A percentile compares a stretch with the other conserved stretches of the same genome.
phyloP scores from a whole-genome alignment of 179 eudicot genomes.

The Pouteria campechiana region DNA sequence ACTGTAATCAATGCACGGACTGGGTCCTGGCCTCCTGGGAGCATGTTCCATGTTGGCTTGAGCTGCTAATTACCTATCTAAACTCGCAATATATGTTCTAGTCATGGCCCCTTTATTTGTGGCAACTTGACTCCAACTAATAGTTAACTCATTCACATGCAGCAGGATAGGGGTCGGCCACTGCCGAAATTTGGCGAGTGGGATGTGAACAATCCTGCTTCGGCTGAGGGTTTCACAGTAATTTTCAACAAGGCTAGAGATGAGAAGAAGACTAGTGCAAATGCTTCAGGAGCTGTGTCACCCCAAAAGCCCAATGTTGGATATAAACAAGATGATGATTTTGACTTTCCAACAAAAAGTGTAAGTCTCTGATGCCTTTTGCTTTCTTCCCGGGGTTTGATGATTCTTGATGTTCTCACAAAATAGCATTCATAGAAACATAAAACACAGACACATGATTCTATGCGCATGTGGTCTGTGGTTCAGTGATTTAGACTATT shows the following conservation, averaged over 20 bases:
- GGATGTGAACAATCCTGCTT: slow-evolving; percentile 94
- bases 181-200: slow-evolving; percentile 95
- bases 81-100: too few relatives aligned
- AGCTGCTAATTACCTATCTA: too few relatives aligned
- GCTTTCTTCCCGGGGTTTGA: not conserved
- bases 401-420: not conserved
- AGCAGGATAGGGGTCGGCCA: slow-evolving; percentile 78
- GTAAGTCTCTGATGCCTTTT: not conserved
- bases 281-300: not conserved
- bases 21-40: too few relatives aligned
- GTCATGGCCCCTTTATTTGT: too few relatives aligned
- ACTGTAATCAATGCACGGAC: too few relatives aligned
- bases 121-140: not conserved
- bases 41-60: too few relatives aligned
- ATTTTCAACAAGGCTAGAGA: slow-evolving; percentile 87
- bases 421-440: too few relatives aligned
- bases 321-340: not conserved
- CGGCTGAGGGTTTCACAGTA: slow-evolving; percentile 93
- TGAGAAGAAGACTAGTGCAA: slow-evolving; percentile 68
- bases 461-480: too few relatives aligned
- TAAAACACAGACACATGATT: too few relatives aligned
- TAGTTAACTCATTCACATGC: not conserved
- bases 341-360: not conserved
- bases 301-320: slow-evolving; percentile 1
- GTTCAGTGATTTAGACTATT: too few relatives aligned